Conservation (phyloP, 768 basidiomycete genomes). For the Gautieria morchelliformis region DNA sequence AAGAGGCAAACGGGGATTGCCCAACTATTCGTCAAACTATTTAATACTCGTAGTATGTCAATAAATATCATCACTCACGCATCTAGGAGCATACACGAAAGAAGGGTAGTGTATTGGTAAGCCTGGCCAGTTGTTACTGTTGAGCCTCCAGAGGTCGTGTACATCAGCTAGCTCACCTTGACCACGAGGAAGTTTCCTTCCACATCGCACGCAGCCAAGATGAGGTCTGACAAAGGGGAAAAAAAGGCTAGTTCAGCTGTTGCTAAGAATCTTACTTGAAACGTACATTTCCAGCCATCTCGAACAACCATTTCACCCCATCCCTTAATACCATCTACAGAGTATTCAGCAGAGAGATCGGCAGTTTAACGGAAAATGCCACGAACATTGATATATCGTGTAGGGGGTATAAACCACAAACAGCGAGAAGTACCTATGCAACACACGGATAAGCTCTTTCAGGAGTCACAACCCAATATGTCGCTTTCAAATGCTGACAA, state of each 20-base stretch:
- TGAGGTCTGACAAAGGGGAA: slow-evolving; percentile 41
- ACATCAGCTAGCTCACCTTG: slow-evolving; percentile 33
- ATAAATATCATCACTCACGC: slow-evolving; percentile 37
- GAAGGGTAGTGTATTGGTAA: slow-evolving; percentile 76
- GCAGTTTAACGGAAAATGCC: background rate
- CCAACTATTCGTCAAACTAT: slow-evolving; percentile 39
- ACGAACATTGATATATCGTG: slow-evolving; percentile 78
- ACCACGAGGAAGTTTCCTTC: slow-evolving; percentile 85
- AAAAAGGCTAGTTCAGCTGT: background rate
- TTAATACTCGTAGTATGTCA: background rate
- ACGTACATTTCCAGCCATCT: slow-evolving; percentile 84
- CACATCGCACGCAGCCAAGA: slow-evolving; percentile 74
- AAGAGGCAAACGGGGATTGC: slow-evolving; percentile 82
- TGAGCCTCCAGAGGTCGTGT: background rate
- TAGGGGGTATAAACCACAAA: slow-evolving; percentile 76
- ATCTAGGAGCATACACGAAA: slow-evolving; percentile 89
- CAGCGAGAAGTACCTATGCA: slow-evolving; percentile 62
- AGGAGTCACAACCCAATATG: background rate
- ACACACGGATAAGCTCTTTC: background rate
- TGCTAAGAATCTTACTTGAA: background rate
- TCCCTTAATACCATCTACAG: slow-evolving; percentile 69
- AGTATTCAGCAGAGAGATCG: background rate
- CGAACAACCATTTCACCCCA: slow-evolving; percentile 64
- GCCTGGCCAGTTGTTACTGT: slow-evolving; percentile 32
- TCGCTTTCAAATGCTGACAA: slow-evolving; percentile 38